These are phyloP conservation scores for Globomyces sp. DNA, from an alignment of 371 early-diverging fungal genomes.

Conservation along the genomic window DNA sequence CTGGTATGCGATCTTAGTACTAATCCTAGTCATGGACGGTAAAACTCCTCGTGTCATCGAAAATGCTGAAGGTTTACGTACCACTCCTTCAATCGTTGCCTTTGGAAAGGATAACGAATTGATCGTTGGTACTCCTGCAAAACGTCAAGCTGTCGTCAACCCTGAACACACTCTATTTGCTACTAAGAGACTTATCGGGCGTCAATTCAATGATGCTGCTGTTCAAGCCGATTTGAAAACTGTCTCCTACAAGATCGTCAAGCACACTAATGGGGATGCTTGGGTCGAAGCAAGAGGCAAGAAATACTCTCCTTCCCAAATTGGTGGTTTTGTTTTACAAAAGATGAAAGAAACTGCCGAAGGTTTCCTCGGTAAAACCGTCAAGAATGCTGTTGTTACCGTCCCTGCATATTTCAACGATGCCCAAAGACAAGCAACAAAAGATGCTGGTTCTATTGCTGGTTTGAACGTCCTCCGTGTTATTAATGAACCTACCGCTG, in stretches of 20 bases:
- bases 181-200: slow-evolving; percentile 96
- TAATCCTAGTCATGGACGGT: slow-evolving; percentile 84
- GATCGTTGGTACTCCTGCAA: slow-evolving; percentile 95
- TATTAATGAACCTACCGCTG: slow-evolving; percentile 99
- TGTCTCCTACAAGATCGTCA: slow-evolving; percentile 88
- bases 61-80: slow-evolving; percentile 94
- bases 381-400: slow-evolving; percentile 84
- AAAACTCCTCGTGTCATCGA: slow-evolving; percentile 95
- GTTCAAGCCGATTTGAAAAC: slow-evolving; percentile 82
- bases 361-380: slow-evolving; percentile 77
- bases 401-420: slow-evolving; percentile 86
- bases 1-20: slow-evolving; percentile 40
- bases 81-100: slow-evolving; percentile 97
- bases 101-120: slow-evolving; percentile 86
- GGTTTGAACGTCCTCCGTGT: slow-evolving; percentile 97
- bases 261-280: slow-evolving; percentile 95
- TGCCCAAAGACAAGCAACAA: slow-evolving; percentile 98
- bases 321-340: slow-evolving; percentile 89
- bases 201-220: slow-evolving; percentile 83
- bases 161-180: slow-evolving; percentile 94
- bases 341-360: slow-evolving; percentile 97
- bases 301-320: slow-evolving; percentile 93
- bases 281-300: slow-evolving; percentile 94
- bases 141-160: slow-evolving; percentile 93
- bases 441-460: slow-evolving; percentile 96